A percentile compares a stretch with the other conserved stretches of the same genome.
These are phyloP conservation scores for Neofusicoccum cordaticola DNA, from an alignment of 2,329 filamentous ascomycete species.

Conservation along the genomic window DNA sequence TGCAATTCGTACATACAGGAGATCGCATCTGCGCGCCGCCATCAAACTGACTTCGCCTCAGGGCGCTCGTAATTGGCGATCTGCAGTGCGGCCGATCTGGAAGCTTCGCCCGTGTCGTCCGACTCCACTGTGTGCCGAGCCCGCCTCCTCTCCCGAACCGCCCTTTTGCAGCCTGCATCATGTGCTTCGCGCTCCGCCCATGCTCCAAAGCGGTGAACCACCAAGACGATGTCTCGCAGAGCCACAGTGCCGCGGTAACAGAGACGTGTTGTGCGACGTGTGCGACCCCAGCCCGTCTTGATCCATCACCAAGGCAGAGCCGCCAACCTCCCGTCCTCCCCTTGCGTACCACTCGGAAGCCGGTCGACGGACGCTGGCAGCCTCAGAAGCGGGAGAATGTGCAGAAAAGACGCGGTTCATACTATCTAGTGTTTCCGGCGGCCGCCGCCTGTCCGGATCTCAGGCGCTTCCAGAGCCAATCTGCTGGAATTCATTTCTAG, in stretches of 20 bases:
- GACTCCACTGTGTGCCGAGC: background rate
- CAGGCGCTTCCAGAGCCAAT: background rate
- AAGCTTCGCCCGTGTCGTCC: constrained; percentile 3
- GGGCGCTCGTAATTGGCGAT: background rate
- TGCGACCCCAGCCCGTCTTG: background rate
- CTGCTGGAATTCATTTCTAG: constrained; percentile 5
- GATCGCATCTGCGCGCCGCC: background rate
- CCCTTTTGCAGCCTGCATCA: background rate
- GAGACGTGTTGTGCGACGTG: constrained; percentile 5
- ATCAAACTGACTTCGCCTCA: background rate
- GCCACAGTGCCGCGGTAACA: background rate
- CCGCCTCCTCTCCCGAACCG: background rate
- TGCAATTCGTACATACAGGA: constrained; percentile 5
- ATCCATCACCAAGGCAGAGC: background rate
- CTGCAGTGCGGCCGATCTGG: constrained; percentile 10
- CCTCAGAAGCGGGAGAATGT: background rate
- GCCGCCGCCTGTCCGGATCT: background rate
- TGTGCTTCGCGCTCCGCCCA: background rate
- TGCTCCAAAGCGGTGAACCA: background rate
- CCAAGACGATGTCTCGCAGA: background rate
- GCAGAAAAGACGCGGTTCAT: background rate
- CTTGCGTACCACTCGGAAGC: background rate
- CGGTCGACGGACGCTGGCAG: background rate
- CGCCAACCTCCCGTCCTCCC: background rate
- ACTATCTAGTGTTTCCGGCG: constrained; percentile 1